phyloP scores from a whole-genome alignment of 2,329 filamentous ascomycete genomes.

The Parastagonospora avenae region DNA sequence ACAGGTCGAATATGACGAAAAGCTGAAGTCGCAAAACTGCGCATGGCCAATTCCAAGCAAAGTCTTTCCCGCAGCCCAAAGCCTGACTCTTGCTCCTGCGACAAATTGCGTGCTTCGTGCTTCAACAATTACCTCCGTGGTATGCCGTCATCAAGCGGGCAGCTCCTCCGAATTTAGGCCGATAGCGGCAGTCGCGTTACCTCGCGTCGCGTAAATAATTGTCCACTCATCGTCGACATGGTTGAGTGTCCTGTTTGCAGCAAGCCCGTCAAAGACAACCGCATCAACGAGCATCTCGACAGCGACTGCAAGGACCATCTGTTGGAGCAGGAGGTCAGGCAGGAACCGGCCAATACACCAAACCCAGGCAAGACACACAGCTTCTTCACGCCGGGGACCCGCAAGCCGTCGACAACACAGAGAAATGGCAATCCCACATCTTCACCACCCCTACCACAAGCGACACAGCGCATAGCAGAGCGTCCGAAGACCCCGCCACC shows the following conservation, averaged over 20 bases:
- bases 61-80: background rate
- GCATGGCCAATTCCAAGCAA: slow-evolving; percentile 17
- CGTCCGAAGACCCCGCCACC: slow-evolving; percentile 33
- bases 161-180: slow-evolving; percentile 18
- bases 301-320: slow-evolving; percentile 75
- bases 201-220: slow-evolving; percentile 18
- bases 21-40: slow-evolving; percentile 11
- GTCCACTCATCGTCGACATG: slow-evolving; percentile 40
- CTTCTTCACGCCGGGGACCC: slow-evolving; percentile 62
- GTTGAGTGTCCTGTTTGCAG: slow-evolving; percentile 84
- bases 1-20: slow-evolving; percentile 5
- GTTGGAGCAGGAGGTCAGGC: slow-evolving; percentile 61
- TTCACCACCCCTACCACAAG: slow-evolving; percentile 17
- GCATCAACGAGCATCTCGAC: slow-evolving; percentile 92
- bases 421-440: slow-evolving; percentile 28
- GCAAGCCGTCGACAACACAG: slow-evolving; percentile 34
- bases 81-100: background rate
- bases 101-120: slow-evolving; percentile 43
- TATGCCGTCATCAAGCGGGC: slow-evolving; percentile 39
- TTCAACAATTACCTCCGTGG: slow-evolving; percentile 15
- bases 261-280: slow-evolving; percentile 69
- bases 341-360: slow-evolving; percentile 33
- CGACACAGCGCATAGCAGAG: slow-evolving; percentile 14
- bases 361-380: slow-evolving; percentile 48
- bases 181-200: slow-evolving; percentile 19